Evolutionary conservation across 2,329 filamentous ascomycete genomes (phyloP), one percentile per base, ranked within the genome.

Genomic region (Xylaria arbuscula): DNA sequence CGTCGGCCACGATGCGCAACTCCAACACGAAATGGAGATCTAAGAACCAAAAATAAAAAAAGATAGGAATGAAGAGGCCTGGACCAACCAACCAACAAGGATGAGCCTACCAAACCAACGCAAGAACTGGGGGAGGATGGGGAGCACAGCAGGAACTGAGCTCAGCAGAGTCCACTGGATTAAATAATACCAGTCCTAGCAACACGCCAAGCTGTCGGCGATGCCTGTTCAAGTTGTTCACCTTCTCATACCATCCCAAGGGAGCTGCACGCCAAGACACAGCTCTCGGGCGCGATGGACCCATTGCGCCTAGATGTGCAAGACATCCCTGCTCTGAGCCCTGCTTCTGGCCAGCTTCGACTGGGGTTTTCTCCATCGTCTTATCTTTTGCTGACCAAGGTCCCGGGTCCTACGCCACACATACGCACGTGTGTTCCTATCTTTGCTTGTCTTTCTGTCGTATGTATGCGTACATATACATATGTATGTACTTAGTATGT

Each of bases 231-330:
- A 28, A 28, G 28, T 28, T 28, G 28, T 45, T 53, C 17, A 19
- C 56, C 38, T 58, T 19, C 45, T 28, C 53, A 42, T 57, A 28
- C 28, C 28, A 53, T 40, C 45, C 59, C 47, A 55, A 58, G 10
- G 6, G 34, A 38, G 38, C 65, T 60, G 67, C 54, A 56, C 42
- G 67, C 67, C 67, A 68, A 68, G 66, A 57, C 48, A n/a, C 59
- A 56, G 24, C 34, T 32, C 58, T 63, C 63, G 59, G 48, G 32
- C 58, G 24, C 64, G 67, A 66, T 63, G 66, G 67, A 56, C 66
- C 67, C 42, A 56, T 62, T 54, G 40, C 61, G 48, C 56, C 63
- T 56, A 54, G 66, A 54, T 51, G 42, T 48, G 50, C 63, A 55
- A 42, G 38, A 7, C 42, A 24, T 53, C 67, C 67, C 57, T 48